Percentiles rank a stretch among this genome's conserved stretches.
phyloP scores from a whole-genome alignment of 73 alveolate species.

The Paramecium primaurelia region DNA sequence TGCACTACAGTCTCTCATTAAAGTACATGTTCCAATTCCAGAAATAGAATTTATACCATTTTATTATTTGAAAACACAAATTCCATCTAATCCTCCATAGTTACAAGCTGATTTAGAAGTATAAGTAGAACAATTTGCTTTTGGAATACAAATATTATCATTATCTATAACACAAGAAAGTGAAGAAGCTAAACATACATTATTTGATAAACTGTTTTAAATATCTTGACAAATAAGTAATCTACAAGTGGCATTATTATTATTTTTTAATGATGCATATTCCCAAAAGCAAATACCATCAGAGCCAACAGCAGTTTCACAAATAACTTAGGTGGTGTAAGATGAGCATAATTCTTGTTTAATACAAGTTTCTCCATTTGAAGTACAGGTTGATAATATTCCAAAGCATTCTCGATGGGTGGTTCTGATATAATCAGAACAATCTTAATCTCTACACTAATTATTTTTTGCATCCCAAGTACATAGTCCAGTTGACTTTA shows the following conservation, averaged over 20 bases:
- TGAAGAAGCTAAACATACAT: neutral
- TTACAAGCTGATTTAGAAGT: neutral
- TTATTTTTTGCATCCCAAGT: neutral
- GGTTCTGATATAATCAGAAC: neutral
- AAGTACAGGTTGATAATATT: neutral
- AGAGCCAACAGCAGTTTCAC: neutral
- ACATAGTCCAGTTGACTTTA: neutral
- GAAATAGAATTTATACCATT: neutral
- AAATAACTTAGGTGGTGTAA: neutral
- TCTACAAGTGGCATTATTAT: neutral
- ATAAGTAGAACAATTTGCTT: neutral
- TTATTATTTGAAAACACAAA: neutral
- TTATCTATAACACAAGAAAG: neutral
- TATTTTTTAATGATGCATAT: neutral
- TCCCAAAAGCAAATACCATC: constrained; percentile 32
- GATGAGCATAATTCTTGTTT: neutral
- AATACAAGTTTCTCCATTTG: neutral
- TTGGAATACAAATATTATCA: neutral
- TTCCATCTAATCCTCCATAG: neutral
- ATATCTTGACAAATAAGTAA: neutral
- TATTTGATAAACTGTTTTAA: too few relatives aligned
- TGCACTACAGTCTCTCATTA: neutral
- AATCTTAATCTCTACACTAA: neutral
- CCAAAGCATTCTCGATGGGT: neutral
- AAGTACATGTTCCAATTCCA: neutral